Conservation (phyloP, 305 asterid genomes). For the Caryopteris hybrid region DNA sequence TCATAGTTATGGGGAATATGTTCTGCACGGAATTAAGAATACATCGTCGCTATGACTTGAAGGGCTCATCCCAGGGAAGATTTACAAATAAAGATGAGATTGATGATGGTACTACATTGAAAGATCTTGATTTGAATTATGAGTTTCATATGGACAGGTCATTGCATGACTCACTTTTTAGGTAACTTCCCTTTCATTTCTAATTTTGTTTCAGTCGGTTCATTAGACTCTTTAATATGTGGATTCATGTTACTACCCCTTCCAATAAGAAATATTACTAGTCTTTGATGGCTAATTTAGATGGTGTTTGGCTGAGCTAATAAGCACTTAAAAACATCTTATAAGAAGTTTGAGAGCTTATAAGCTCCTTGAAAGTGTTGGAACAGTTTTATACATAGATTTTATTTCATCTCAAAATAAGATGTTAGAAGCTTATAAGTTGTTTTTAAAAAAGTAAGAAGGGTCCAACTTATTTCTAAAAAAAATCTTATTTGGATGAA, state of each 20-base stretch:
- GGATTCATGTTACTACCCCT: not conserved
- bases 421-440: too few species aligned
- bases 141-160: constrained; percentile 92
- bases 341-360: too few species aligned
- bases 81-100: constrained; percentile 67
- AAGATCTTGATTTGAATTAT: constrained; percentile 84
- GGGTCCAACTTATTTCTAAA: too few species aligned
- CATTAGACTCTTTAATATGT: not conserved
- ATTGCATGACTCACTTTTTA: constrained; percentile 72
- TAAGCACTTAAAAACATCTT: too few species aligned
- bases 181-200: constrained; percentile 36
- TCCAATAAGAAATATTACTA: not conserved
- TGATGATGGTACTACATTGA: constrained; percentile 75
- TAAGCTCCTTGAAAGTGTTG: too few species aligned
- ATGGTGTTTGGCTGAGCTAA: too few species aligned
- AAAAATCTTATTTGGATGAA: too few species aligned
- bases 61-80: constrained; percentile 93
- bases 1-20: constrained; percentile 98
- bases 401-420: too few species aligned
- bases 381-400: too few species aligned
- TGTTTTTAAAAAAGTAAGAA: too few species aligned
- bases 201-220: constrained; percentile 1
- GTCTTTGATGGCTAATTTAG: constrained; percentile 4
- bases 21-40: constrained; percentile 87
- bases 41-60: constrained; percentile 91